Conservation (phyloP, 176 grass and related monocot genomes). For the Avena eriantha region DNA sequence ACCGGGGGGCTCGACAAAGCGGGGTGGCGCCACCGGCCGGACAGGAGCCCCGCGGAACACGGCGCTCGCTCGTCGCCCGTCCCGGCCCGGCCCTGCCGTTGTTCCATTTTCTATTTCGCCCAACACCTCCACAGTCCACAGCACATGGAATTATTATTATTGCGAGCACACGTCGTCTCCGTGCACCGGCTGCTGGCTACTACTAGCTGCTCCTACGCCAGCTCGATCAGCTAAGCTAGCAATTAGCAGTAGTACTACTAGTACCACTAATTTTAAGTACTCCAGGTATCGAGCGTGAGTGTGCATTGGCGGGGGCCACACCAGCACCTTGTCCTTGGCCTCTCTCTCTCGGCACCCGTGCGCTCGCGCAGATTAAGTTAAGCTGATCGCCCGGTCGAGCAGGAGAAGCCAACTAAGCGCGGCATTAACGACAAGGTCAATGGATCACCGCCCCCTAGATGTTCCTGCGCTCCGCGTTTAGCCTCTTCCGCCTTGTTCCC, state of each 20-base stretch:
- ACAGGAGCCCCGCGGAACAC: slow-evolving; percentile 36
- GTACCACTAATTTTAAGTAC: neutral
- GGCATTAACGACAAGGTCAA: slow-evolving; percentile 58
- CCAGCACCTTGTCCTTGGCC: neutral
- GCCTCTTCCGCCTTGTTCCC: slow-evolving; percentile 32
- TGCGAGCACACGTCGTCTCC: slow-evolving; percentile 4
- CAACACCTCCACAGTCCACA: neutral
- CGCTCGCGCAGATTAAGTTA: slow-evolving; percentile 8
- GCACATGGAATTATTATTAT: neutral
- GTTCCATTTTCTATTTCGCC: slow-evolving; percentile 10
- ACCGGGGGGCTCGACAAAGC: slow-evolving; percentile 44
- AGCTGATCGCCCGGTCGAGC: neutral
- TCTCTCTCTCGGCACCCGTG: slow-evolving; percentile 36
- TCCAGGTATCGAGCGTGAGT: neutral
- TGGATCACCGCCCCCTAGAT: slow-evolving; percentile 54
- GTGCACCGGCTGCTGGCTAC: neutral
- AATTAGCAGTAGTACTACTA: neutral
- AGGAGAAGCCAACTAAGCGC: neutral
- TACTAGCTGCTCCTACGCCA: neutral
- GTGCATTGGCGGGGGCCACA: neutral
- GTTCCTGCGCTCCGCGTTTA: slow-evolving; percentile 35
- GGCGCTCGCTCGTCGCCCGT: slow-evolving; percentile 15
- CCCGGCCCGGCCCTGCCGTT: neutral
- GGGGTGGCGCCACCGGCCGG: slow-evolving; percentile 23
- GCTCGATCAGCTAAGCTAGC: neutral